Evolutionary conservation across 805 yeast species (phyloP), one percentile per base, ranked within the genome.

Genomic region (Saccharomyces jurei): DNA sequence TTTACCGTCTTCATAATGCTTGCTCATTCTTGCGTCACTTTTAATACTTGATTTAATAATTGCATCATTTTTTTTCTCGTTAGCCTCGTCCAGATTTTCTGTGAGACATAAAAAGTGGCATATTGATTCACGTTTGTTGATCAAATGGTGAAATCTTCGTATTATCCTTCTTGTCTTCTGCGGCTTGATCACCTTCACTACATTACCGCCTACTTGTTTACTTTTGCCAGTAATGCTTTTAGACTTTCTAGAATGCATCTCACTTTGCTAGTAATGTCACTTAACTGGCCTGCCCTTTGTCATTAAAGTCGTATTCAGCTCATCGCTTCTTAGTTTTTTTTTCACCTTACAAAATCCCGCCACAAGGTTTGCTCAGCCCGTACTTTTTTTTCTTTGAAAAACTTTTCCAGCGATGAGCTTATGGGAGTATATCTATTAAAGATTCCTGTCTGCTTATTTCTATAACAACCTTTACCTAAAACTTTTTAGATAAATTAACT

Each of bases 131-230:
- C 78, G 77, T 56, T 80, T 77, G 60, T 85, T 87, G 54, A 84
- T 76, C 14, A 91, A 73, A 1, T 81, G 78, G 68, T 90, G 97
- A 59, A 81, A 89, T 44, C 89, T 70, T 53, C 96, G 77, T 28
- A 91, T 91, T 22, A 91, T 75, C 62, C 80, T 83, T 50, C 96
- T 74, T 0, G 96, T 86, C 61, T 81, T 75, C 48, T 78, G 77
- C 3, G 89, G 96, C 68, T 85, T 89, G 53, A 84, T 75, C 11
- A 36, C 44, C 6, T 74, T 75, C 2, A 84, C 82, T 8, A 68
- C 65, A 29, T 70, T 65, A 46, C 63, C 60, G 52, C 60, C 57
- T 54, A 64, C 64, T 48, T 69, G 70, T 27, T 70, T 68, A 3
- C 55, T 54, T 41, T 59, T 61, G 26, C 77, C 75, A 13, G 73